phyloP scores from a whole-genome alignment of 2,329 filamentous ascomycete species.

The Colletotrichum gigasporum region DNA sequence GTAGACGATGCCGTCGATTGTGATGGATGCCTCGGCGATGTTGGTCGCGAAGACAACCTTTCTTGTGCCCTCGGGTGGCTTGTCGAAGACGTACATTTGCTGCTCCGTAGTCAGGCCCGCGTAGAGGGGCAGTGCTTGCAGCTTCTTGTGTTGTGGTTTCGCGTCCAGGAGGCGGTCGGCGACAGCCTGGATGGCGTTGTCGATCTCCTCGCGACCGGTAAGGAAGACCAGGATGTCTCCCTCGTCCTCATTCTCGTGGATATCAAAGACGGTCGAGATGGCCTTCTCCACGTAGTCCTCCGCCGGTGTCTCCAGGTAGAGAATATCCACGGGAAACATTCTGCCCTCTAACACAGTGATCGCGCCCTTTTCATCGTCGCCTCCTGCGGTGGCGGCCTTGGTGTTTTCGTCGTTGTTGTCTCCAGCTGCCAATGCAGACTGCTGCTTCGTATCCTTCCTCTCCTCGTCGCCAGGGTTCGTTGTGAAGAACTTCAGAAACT shows the following conservation, averaged over 20 bases:
- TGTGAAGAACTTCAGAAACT: conserved; percentile 82
- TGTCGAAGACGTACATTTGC: conserved; percentile 95
- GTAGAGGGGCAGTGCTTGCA: conserved; percentile 84
- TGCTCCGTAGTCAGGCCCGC: conserved; percentile 90
- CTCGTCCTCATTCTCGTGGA: conserved; percentile 81
- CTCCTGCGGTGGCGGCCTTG: background rate
- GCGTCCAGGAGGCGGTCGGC: conserved; percentile 34
- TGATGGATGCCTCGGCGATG: conserved; percentile 95
- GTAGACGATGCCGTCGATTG: conserved; percentile 90
- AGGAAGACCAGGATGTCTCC: conserved; percentile 93
- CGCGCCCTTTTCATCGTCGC: conserved; percentile 40
- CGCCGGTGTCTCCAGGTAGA: conserved; percentile 80
- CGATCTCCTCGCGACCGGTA: conserved; percentile 93
- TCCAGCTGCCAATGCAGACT: background rate
- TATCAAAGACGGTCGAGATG: conserved; percentile 85
- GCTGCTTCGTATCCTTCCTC: conserved; percentile 23
- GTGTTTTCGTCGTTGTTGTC: conserved; percentile 37
- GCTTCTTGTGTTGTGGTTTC: conserved; percentile 59
- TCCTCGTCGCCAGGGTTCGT: conserved; percentile 39
- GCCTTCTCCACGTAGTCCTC: conserved; percentile 90
- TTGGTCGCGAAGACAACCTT: conserved; percentile 96
- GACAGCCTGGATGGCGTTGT: conserved; percentile 80
- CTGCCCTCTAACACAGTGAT: conserved; percentile 90
- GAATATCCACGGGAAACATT: conserved; percentile 86
- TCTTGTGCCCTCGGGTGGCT: conserved; percentile 80